phyloP scores from a whole-genome alignment of 257 asterid genomes.

The Jasminum sambac region DNA sequence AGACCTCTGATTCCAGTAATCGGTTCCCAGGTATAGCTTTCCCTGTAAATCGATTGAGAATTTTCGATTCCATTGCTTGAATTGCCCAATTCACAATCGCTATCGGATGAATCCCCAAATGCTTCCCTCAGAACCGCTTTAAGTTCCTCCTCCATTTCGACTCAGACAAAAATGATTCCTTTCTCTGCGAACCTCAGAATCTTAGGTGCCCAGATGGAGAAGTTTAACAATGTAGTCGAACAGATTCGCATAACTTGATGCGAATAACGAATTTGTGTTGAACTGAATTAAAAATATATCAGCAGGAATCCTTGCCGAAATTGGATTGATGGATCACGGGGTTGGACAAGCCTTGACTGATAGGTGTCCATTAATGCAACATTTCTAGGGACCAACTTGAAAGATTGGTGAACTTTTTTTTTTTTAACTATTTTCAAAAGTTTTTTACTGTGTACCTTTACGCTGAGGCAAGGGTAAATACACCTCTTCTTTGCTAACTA shows the following conservation, averaged over 20 bases:
- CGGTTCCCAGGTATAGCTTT: constrained; percentile 57
- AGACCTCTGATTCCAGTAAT: constrained; percentile 68
- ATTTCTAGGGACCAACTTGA: too few relatives aligned
- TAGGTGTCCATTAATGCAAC: too few relatives aligned
- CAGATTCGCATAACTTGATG: background rate
- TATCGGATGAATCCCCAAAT: constrained; percentile 71
- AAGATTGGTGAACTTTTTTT: too few relatives aligned
- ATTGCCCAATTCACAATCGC: constrained; percentile 38
- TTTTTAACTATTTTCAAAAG: too few relatives aligned
- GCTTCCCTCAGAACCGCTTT: constrained; percentile 54
- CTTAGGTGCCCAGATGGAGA: background rate
- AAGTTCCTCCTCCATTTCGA: constrained; percentile 41
- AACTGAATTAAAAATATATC: too few relatives aligned
- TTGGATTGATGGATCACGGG: too few relatives aligned
- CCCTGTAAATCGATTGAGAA: constrained; percentile 37
- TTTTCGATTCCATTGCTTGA: constrained; percentile 23
- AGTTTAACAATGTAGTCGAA: background rate
- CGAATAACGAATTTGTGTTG: background rate
- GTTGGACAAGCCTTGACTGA: too few relatives aligned
- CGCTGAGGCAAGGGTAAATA: too few relatives aligned
- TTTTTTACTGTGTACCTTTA: too few relatives aligned
- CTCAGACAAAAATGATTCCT: background rate
- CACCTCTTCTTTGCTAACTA: too few relatives aligned
- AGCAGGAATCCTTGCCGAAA: too few relatives aligned
- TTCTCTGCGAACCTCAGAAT: background rate